phyloP scores from a whole-genome alignment of 345 rosid genomes.

The Hibiscus syriacus region DNA sequence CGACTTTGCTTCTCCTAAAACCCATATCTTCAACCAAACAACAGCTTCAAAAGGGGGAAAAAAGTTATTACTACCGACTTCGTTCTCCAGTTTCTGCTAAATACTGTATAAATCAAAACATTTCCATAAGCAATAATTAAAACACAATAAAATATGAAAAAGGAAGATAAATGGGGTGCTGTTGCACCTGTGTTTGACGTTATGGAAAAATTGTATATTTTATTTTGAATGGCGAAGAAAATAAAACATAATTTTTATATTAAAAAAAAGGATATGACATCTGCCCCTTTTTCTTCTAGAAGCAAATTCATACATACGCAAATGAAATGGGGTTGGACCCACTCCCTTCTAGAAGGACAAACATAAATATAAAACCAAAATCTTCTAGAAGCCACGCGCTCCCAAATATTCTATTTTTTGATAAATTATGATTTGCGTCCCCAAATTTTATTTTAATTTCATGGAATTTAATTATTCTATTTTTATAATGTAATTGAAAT shows the following conservation, averaged over 20 bases:
- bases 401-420: not conserved
- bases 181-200: slow-evolving; percentile 3
- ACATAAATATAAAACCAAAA: not conserved
- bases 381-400: slow-evolving; percentile 1
- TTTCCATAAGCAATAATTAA: not conserved
- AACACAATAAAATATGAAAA: not conserved
- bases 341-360: not conserved
- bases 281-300: not conserved
- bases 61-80: not conserved
- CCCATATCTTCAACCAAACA: slow-evolving; percentile 7
- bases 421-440: too few relatives aligned
- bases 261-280: not conserved
- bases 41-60: not conserved
- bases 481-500: too few relatives aligned
- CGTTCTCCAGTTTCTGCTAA: not conserved
- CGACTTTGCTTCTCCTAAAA: slow-evolving; percentile 14
- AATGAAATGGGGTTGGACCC: not conserved
- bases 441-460: too few relatives aligned
- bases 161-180: not conserved
- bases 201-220: not conserved
- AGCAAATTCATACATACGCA: not conserved
- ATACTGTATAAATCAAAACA: not conserved
- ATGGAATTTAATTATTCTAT: too few relatives aligned
- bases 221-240: not conserved
- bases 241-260: not conserved